These are phyloP conservation scores for Hymenoscyphus salicellus DNA, from an alignment of 2,329 filamentous ascomycete species.

Conservation along the genomic window DNA sequence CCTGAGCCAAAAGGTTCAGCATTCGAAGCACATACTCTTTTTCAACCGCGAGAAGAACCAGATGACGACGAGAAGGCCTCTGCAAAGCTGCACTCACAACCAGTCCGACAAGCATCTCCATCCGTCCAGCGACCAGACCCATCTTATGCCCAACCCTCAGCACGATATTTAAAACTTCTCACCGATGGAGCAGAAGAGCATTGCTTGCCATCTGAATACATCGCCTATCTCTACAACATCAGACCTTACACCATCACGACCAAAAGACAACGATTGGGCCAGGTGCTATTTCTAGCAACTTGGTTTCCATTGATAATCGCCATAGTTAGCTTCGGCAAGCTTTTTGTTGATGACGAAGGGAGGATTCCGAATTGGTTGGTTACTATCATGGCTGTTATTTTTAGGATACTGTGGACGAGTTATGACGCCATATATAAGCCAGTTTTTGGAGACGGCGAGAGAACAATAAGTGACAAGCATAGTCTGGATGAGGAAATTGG, in stretches of 20 bases:
- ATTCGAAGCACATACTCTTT: slow-evolving; percentile 84
- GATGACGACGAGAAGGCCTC: not conserved
- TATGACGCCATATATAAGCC: slow-evolving; percentile 64
- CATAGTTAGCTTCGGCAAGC: slow-evolving; percentile 46
- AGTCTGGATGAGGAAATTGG: slow-evolving; percentile 9
- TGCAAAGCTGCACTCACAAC: not conserved
- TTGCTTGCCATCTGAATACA: slow-evolving; percentile 74
- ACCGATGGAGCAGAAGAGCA: slow-evolving; percentile 76
- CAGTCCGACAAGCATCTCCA: not conserved
- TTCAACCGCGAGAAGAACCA: slow-evolving; percentile 45
- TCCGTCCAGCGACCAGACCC: slow-evolving; percentile 55
- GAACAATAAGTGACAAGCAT: slow-evolving; percentile 40
- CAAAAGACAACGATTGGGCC: slow-evolving; percentile 62
- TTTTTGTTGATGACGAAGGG: slow-evolving; percentile 64
- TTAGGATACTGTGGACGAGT: slow-evolving; percentile 57
- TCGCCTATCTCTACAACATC: slow-evolving; percentile 66
- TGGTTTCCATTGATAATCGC: slow-evolving; percentile 59
- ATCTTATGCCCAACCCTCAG: slow-evolving; percentile 76
- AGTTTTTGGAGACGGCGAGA: slow-evolving; percentile 84
- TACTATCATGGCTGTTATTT: slow-evolving; percentile 48
- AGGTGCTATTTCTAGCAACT: slow-evolving; percentile 55
- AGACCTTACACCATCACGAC: slow-evolving; percentile 70
- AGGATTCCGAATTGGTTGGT: slow-evolving; percentile 66
- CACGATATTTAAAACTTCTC: slow-evolving; percentile 79
- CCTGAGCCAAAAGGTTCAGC: slow-evolving; percentile 58